Percentiles rank a stretch among this genome's conserved stretches.
These are phyloP conservation scores for Vanrija humicola DNA, from an alignment of 1,284 basidiomycete genomes.

Conservation along the genomic window DNA sequence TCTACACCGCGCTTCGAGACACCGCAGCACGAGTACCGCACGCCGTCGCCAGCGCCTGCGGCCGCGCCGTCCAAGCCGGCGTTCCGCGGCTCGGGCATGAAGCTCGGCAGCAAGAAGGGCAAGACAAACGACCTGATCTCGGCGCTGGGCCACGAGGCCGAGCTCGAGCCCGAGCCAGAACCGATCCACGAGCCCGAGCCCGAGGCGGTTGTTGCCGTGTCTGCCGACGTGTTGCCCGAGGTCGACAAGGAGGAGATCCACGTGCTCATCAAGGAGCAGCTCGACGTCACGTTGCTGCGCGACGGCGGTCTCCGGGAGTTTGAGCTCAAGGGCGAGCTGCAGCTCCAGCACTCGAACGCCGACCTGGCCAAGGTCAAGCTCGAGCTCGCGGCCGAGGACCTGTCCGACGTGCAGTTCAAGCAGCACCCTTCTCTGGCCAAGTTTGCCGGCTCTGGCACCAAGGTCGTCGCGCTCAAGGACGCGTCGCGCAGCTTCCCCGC, in stretches of 20 bases:
- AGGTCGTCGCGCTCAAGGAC: conserved; percentile 81
- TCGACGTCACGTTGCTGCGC: conserved; percentile 74
- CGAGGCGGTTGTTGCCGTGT: conserved; percentile 50
- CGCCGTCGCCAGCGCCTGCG: conserved; percentile 50
- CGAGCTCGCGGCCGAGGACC: conserved; percentile 61
- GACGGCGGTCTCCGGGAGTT: conserved; percentile 87
- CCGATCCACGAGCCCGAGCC: conserved; percentile 54
- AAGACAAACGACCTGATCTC: conserved; percentile 80
- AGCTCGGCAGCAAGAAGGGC: conserved; percentile 85
- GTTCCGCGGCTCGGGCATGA: conserved; percentile 97
- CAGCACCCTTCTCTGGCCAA: conserved; percentile 94
- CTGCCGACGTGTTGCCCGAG: conserved; percentile 63
- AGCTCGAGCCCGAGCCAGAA: conserved; percentile 54
- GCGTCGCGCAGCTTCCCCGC: conserved; percentile 78
- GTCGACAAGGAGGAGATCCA: conserved; percentile 84
- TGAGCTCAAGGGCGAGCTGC: conserved; percentile 91
- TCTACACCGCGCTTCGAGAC: conserved; percentile 61
- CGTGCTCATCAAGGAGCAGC: conserved; percentile 74
- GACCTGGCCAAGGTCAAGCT: conserved; percentile 72
- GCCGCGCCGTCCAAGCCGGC: conserved; percentile 62
- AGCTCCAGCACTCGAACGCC: conserved; percentile 76
- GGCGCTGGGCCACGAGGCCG: conserved; percentile 74
- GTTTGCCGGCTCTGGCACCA: conserved; percentile 60
- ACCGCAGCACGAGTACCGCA: conserved; percentile 38
- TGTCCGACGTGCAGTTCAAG: conserved; percentile 81